Conservation (phyloP, 495 filamentous ascomycete genomes). For the Annulohypoxylon moriforme region DNA sequence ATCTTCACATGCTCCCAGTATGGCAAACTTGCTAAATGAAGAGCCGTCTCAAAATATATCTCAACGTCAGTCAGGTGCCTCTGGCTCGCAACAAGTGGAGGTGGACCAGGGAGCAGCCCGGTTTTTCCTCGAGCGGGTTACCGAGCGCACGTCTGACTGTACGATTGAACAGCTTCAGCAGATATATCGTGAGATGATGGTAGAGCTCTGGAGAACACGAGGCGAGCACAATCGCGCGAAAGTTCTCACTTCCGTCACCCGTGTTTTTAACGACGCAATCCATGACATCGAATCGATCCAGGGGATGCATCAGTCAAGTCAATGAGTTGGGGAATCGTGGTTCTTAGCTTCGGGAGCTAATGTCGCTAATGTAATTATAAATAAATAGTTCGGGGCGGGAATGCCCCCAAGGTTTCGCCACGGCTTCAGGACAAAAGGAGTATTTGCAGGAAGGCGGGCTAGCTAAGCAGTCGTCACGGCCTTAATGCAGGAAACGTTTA, state of each 20-base stretch:
- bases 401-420: not conserved
- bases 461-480: not conserved
- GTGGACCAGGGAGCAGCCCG: conserved; percentile 67
- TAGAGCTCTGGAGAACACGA: conserved; percentile 81
- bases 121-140: conserved; percentile 68
- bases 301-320: conserved; percentile 49
- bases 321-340: conserved; percentile 7
- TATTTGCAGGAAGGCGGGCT: conserved; percentile 1
- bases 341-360: not conserved
- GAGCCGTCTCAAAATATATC: conserved; percentile 44
- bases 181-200: conserved; percentile 90
- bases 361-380: conserved; percentile 33
- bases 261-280: conserved; percentile 83
- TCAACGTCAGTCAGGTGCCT: conserved; percentile 47
- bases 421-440: conserved; percentile 4
- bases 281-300: conserved; percentile 81
- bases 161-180: conserved; percentile 95
- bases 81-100: conserved; percentile 59
- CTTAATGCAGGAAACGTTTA: conserved; percentile 23
- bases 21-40: conserved; percentile 53
- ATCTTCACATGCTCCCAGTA: conserved; percentile 47
- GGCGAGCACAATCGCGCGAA: conserved; percentile 82
- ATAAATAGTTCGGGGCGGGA: conserved; percentile 4
- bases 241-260: conserved; percentile 69
- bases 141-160: conserved; percentile 76